Evolutionary conservation across 73 alveolate genomes (phyloP).

Genomic region (Tetrahymena malaccensis): DNA sequence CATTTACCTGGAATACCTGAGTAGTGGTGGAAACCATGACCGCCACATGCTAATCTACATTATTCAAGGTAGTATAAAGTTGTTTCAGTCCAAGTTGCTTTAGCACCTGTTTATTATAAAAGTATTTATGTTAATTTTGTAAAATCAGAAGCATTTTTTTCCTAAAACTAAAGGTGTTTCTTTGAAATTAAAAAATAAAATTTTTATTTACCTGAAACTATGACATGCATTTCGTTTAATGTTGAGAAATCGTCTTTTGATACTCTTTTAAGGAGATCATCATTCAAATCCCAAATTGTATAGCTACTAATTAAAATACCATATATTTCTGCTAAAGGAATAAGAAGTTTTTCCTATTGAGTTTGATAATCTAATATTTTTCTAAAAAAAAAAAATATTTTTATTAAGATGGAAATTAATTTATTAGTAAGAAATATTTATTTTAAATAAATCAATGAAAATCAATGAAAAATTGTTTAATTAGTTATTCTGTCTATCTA

Average conservation of each 20-base stretch:
- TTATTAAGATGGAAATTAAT: not conserved
- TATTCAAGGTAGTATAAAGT: not conserved
- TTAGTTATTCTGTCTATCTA: conserved; percentile 7
- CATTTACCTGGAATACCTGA: conserved; percentile 18
- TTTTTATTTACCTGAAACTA: conserved; percentile 17
- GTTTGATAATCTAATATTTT: conserved; percentile 68
- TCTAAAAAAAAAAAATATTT: not conserved
- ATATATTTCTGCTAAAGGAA: conserved; percentile 48
- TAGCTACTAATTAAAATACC: conserved; percentile 26
- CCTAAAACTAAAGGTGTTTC: too few relatives aligned
- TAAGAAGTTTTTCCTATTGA: conserved; percentile 54
- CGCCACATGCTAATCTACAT: conserved; percentile 65
- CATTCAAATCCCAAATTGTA: conserved; percentile 15
- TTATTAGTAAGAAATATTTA: not conserved
- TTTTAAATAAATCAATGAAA: not conserved
- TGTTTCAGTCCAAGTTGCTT: not conserved
- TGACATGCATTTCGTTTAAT: conserved; percentile 44
- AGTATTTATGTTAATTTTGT: not conserved
- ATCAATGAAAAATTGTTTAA: not conserved
- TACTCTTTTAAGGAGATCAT: conserved; percentile 22
- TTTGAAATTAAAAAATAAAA: not conserved
- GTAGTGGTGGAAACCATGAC: conserved; percentile 64
- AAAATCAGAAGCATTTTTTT: too few relatives aligned
- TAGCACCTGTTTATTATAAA: not conserved
- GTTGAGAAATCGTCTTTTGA: conserved; percentile 41